phyloP scores from a whole-genome alignment of 2,329 filamentous ascomycete genomes.

The Ceratocystis ficicola region DNA sequence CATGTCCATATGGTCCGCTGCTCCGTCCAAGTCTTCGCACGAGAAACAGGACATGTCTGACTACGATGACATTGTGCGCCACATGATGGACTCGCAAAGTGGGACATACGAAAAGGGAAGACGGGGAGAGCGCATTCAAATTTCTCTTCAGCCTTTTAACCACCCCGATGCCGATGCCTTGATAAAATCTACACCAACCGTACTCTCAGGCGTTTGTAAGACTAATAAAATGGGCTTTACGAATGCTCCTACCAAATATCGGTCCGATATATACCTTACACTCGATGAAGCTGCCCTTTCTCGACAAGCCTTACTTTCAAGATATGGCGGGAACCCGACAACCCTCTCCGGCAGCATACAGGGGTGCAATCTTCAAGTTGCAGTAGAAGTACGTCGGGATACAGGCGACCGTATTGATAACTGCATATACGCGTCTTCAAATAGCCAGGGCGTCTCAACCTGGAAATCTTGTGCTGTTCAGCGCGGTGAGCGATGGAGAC shows the following conservation, averaged over 20 bases:
- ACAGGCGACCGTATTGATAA: slow-evolving; percentile 73
- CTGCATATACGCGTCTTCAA: slow-evolving; percentile 79
- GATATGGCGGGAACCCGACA: slow-evolving; percentile 61
- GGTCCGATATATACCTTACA: slow-evolving; percentile 92
- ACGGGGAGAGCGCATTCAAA: slow-evolving; percentile 62
- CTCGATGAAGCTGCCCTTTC: slow-evolving; percentile 67
- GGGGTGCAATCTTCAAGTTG: slow-evolving; percentile 71
- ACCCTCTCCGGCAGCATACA: slow-evolving; percentile 50
- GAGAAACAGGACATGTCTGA: slow-evolving; percentile 48
- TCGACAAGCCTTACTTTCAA: slow-evolving; percentile 57
- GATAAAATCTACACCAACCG: slow-evolving; percentile 75
- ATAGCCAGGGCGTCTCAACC: slow-evolving; percentile 62
- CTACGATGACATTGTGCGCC: slow-evolving; percentile 61
- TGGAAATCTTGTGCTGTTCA: slow-evolving; percentile 79
- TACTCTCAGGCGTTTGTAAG: slow-evolving; percentile 67
- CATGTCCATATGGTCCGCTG: slow-evolving; percentile 63
- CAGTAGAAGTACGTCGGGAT: slow-evolving; percentile 70
- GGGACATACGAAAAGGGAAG: slow-evolving; percentile 62
- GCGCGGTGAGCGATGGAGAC: slow-evolving; percentile 71
- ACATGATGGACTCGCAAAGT: slow-evolving; percentile 60
- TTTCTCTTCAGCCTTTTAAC: slow-evolving; percentile 68
- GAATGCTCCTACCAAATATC: slow-evolving; percentile 71
- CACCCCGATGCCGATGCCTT: slow-evolving; percentile 66
- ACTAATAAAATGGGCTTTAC: slow-evolving; percentile 90
- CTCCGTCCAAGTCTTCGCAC: slow-evolving; percentile 33